Conservation (phyloP, 176 grass and related monocot genomes). For the Canna indica region DNA sequence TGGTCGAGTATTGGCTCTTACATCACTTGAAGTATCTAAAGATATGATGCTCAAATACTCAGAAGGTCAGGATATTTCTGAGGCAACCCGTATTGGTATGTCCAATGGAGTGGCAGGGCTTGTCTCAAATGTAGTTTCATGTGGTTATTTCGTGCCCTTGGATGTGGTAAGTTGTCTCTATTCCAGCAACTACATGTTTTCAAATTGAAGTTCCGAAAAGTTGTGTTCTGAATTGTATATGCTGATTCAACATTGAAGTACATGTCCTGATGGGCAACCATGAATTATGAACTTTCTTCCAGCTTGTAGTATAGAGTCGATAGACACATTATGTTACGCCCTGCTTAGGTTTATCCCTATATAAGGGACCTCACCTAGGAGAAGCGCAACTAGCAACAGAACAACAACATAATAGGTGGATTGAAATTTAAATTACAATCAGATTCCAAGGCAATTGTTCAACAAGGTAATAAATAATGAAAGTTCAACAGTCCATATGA, state of each 20-base stretch:
- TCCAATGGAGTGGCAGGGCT: conserved; percentile 67
- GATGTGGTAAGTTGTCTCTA: conserved; percentile 59
- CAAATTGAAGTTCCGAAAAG: too few relatives aligned
- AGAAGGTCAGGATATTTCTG: conserved; percentile 54
- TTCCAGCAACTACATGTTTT: conserved; percentile 10
- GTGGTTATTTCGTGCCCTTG: conserved; percentile 81
- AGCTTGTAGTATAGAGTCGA: background rate
- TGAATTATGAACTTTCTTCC: too few relatives aligned
- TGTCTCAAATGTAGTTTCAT: conserved; percentile 64
- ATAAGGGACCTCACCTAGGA: too few relatives aligned
- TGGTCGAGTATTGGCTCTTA: conserved; percentile 68
- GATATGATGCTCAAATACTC: conserved; percentile 69
- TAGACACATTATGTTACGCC: too few relatives aligned
- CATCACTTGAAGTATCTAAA: conserved; percentile 81
- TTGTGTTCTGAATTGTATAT: conserved; percentile 5
- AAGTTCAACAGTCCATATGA: too few relatives aligned
- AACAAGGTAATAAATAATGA: too few relatives aligned
- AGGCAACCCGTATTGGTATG: conserved; percentile 52
- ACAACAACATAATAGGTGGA: too few relatives aligned
- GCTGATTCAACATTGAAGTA: background rate
- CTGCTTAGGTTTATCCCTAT: too few relatives aligned
- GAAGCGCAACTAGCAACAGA: too few relatives aligned
- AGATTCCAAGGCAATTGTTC: too few relatives aligned
- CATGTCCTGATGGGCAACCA: too few relatives aligned
- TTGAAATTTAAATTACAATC: too few relatives aligned